Base-by-base conservation (phyloP, 257 asterid genomes). In the Ophiorrhiza pumila region DNA sequence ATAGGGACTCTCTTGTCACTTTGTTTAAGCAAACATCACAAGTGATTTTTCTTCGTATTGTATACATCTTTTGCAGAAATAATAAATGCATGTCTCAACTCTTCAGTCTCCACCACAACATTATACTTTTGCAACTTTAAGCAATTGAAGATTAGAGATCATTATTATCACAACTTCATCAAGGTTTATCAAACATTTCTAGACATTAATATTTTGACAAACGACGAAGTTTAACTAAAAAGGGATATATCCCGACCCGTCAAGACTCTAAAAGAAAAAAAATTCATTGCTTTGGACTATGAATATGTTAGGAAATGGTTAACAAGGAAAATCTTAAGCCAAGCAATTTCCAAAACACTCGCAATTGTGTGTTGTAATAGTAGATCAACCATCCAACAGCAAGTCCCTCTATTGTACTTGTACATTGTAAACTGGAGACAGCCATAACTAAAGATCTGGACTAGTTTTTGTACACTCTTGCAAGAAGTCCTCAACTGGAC, bases 21-120 rank as follows among this genome's bases (percentile, higher is more conserved):
- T 69, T 42, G 75, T 65, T 34, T 42, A 31, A 73, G 50, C 73
- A 78, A 81, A 85, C 92, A 86, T 77, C 81, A 65, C 88, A 83
- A 73, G 84, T 88, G 88, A 67, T 74, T 57, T 76, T 79, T 59
- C 43, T 74, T 74, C 72, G 61, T 62, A 69, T 23, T 25, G 85
- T 78, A 47, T 52, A 83, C 60, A 62, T 84, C 87, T 56, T 77
- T 52, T 71, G 77, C 59, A 72, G 73, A 31, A 68, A 76, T 69
- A 79, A 73, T 69, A 66, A 77, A 79, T 90, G 85, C 81, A 42
- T 70, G 65, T 79, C 76, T 77, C 79, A n/a, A n/a, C n/a, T n/a
- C n/a, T n/a, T n/a, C n/a, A n/a, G n/a, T n/a, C n/a, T n/a, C n/a
- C n/a, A n/a, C n/a, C 67, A 68, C 65, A 50, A 55, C 20, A 55